Evolutionary conservation across 352 stramenopile genomes (phyloP), one percentile per base, ranked within the genome.

Genomic region (Phytophthora multivora): DNA sequence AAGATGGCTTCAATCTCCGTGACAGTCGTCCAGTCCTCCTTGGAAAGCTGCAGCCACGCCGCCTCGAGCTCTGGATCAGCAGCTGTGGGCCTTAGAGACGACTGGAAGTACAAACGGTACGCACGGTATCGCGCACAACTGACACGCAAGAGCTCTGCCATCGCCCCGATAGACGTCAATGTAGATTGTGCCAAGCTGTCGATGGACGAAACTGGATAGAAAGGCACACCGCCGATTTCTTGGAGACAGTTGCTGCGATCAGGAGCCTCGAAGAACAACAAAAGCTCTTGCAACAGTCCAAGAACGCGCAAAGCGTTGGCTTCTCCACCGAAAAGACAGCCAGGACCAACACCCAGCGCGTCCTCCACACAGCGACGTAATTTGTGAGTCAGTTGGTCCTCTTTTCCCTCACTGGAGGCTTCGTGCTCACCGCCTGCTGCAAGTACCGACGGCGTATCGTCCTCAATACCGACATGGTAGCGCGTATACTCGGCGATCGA

Each of bases 1-100:
- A 78, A 38, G 45, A 75, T 35, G 5, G 69, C 70, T 46, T 79
- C 70, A 9, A 79, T 30, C 40, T 79, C 70, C n/a, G 51, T 51
- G n/a, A 43, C 63, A 28, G 66, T 68, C 10, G 35, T 41, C 70
- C 66, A 78, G 40, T 73, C 66, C 4, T 75, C 53, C 15, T 45
- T 45, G 10, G 39, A 50, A 30, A 78, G 61, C 18, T 78, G 61
- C 28, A 26, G 55, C 70, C 70, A 78, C 10, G 59, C 40, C 2
- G 28, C 31, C 52, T 73, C 66, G 3, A 65, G 9, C 38, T 69
- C 51, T 4, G 63, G 59, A 4, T 69, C 26, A 19, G 36, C 18
- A 8, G 13, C 28, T 18, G 65, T 69, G 18, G 52, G 38, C 52
- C 35, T 57, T 16, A 47, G 21, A 13, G 55, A 21, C 15, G 62